Conservation (phyloP, 805 yeast species). For the Teunomyces lycoperdinae region DNA sequence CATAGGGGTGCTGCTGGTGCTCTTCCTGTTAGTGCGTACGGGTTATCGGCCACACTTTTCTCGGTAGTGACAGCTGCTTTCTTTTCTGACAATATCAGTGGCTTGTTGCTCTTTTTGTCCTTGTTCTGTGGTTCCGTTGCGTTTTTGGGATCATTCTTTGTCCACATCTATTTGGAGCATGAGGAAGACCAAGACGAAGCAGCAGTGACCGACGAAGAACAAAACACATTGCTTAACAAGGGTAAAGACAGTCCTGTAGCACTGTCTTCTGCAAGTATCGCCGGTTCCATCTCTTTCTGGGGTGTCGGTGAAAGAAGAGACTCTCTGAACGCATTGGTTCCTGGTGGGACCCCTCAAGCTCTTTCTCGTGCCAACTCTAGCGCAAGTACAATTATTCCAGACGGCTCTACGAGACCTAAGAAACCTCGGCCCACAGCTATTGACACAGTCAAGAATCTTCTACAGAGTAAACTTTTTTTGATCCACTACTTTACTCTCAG, state of each 20-base stretch:
- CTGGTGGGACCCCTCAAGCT: constrained; percentile 13
- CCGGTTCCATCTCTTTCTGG: constrained; percentile 38
- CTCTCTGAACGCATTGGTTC: constrained; percentile 13
- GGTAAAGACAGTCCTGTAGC: neutral
- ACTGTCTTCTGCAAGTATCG: constrained; percentile 1
- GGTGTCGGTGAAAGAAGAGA: constrained; percentile 32
- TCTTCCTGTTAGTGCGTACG: constrained; percentile 65
- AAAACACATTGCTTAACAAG: constrained; percentile 2
- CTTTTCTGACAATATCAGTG: constrained; percentile 52
- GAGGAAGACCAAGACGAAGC: constrained; percentile 18
- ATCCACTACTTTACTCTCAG: constrained; percentile 56
- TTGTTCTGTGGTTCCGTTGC: constrained; percentile 48
- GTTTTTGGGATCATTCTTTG: constrained; percentile 45
- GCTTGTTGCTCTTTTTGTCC: constrained; percentile 54
- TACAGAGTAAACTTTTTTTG: constrained; percentile 37
- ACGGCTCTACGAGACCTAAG: neutral
- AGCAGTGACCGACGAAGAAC: constrained; percentile 5
- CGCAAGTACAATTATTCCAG: neutral
- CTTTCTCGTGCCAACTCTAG: constrained; percentile 1
- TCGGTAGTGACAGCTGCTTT: constrained; percentile 54
- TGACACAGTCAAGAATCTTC: constrained; percentile 17
- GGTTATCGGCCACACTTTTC: constrained; percentile 66
- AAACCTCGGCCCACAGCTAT: constrained; percentile 6
- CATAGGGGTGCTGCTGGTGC: constrained; percentile 72
- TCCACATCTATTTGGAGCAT: constrained; percentile 34